These are phyloP conservation scores for Rhizopus stolonifer DNA, from an alignment of 371 early-diverging fungal species.

Conservation along the genomic window DNA sequence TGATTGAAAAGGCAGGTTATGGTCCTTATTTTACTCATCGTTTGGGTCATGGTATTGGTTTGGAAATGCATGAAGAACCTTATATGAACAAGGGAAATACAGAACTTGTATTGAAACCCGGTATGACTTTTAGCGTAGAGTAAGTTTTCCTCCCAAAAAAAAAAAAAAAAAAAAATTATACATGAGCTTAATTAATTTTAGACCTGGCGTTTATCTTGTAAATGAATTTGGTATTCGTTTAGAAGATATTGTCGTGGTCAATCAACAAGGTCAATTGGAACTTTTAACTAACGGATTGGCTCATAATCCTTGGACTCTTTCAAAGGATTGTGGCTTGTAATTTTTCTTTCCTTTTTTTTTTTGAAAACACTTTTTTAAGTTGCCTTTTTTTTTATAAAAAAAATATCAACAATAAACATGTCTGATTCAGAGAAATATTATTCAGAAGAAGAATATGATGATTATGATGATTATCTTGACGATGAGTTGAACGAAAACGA, in stretches of 20 bases:
- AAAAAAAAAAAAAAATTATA: not conserved
- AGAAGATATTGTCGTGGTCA: conserved; percentile 63
- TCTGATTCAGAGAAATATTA: conserved; percentile 5
- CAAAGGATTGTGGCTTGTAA: conserved; percentile 17
- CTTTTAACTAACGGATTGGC: conserved; percentile 52
- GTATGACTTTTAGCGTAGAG: conserved; percentile 63
- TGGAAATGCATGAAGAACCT: conserved; percentile 63
- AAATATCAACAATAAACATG: not conserved
- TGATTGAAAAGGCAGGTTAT: conserved; percentile 46
- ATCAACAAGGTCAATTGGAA: conserved; percentile 46
- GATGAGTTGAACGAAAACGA: conserved; percentile 65
- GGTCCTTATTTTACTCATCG: conserved; percentile 57
- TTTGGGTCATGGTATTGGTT: conserved; percentile 60
- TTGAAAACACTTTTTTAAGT: not conserved
- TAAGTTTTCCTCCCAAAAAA: not conserved
- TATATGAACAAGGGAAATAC: conserved; percentile 58
- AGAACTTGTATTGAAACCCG: conserved; percentile 36
- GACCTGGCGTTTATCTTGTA: conserved; percentile 56
- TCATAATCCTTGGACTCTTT: conserved; percentile 43
- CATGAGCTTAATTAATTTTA: not conserved
- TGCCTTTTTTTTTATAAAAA: not conserved
- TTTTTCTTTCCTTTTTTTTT: conserved; percentile 1
- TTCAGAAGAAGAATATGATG: conserved; percentile 31
- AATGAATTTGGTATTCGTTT: conserved; percentile 54
- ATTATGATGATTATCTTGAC: conserved; percentile 53